These are phyloP conservation scores for Aspergillus taichungensis DNA, from an alignment of 495 filamentous ascomycete species.

Conservation along the genomic window DNA sequence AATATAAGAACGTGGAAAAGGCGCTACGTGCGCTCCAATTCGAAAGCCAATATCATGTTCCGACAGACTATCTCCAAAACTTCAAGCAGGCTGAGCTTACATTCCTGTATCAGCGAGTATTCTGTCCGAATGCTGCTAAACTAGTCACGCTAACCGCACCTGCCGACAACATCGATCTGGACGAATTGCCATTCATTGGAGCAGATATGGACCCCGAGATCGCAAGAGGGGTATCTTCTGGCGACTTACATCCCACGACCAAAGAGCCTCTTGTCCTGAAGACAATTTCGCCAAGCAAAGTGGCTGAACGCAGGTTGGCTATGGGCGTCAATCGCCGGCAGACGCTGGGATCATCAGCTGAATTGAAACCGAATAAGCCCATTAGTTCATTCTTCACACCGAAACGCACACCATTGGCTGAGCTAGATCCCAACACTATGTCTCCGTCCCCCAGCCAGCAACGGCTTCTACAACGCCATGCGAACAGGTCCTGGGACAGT, in stretches of 20 bases:
- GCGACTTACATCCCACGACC: slow-evolving; percentile 84
- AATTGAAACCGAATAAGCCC: slow-evolving; percentile 53
- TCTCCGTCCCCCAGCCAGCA: slow-evolving; percentile 61
- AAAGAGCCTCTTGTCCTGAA: slow-evolving; percentile 56
- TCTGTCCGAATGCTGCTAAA: slow-evolving; percentile 61
- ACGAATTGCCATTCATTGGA: slow-evolving; percentile 73
- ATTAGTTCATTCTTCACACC: slow-evolving; percentile 75
- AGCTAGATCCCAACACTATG: slow-evolving; percentile 82
- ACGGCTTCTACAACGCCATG: slow-evolving; percentile 46
- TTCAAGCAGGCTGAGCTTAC: slow-evolving; percentile 85
- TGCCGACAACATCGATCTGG: slow-evolving; percentile 47
- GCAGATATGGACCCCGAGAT: slow-evolving; percentile 55
- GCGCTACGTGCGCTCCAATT: slow-evolving; percentile 77
- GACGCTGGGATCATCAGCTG: slow-evolving; percentile 38
- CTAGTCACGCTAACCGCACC: slow-evolving; percentile 65
- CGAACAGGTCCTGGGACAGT: slow-evolving; percentile 44
- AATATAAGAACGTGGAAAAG: slow-evolving; percentile 77
- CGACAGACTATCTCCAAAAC: slow-evolving; percentile 62
- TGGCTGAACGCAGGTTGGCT: slow-evolving; percentile 19
- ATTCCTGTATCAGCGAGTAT: slow-evolving; percentile 91
- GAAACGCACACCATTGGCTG: slow-evolving; percentile 67
- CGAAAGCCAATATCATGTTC: slow-evolving; percentile 74
- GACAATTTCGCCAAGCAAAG: slow-evolving; percentile 17
- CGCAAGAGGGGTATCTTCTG: slow-evolving; percentile 68
- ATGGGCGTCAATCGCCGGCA: slow-evolving; percentile 29